These are phyloP conservation scores for Trichoderma lentiforme DNA, from an alignment of 2,329 filamentous ascomycete genomes.

Conservation along the genomic window DNA sequence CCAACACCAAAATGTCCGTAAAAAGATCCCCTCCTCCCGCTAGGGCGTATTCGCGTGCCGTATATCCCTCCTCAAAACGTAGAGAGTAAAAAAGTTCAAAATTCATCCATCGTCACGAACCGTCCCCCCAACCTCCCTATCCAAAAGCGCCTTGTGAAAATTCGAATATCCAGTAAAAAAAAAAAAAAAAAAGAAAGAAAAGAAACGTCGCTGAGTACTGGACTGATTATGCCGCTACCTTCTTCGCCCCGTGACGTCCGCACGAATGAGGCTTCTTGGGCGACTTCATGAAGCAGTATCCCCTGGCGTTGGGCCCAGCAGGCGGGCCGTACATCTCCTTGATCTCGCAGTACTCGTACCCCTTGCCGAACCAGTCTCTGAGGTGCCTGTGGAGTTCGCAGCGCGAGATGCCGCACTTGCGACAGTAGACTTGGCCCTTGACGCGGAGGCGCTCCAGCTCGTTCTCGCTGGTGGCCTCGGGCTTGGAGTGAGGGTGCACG, in stretches of 20 bases:
- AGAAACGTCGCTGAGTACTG: too few species aligned
- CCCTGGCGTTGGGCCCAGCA: slow-evolving; percentile 45
- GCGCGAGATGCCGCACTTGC: slow-evolving; percentile 58
- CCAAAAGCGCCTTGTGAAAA: background rate
- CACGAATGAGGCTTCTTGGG: slow-evolving; percentile 57
- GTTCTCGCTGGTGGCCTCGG: background rate
- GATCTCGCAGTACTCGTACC: slow-evolving; percentile 59
- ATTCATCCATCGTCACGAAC: background rate
- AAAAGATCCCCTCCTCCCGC: background rate
- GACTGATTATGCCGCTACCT: background rate
- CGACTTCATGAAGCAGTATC: slow-evolving; percentile 57
- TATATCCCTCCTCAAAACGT: background rate
- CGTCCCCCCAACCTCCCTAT: background rate
- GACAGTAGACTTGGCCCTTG: slow-evolving; percentile 59
- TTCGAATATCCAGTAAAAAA: background rate
- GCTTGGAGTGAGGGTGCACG: slow-evolving; percentile 29
- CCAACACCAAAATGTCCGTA: background rate
- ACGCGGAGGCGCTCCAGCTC: slow-evolving; percentile 48
- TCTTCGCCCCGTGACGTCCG: slow-evolving; percentile 48
- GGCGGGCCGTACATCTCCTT: slow-evolving; percentile 53
- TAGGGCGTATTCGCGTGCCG: background rate
- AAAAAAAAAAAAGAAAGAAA: too few species aligned
- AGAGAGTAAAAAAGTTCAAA: background rate
- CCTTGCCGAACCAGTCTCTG: slow-evolving; percentile 55
- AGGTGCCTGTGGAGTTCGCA: slow-evolving; percentile 64